Conservation (phyloP, 768 basidiomycete species). For the Auriscalpium microsporum region DNA sequence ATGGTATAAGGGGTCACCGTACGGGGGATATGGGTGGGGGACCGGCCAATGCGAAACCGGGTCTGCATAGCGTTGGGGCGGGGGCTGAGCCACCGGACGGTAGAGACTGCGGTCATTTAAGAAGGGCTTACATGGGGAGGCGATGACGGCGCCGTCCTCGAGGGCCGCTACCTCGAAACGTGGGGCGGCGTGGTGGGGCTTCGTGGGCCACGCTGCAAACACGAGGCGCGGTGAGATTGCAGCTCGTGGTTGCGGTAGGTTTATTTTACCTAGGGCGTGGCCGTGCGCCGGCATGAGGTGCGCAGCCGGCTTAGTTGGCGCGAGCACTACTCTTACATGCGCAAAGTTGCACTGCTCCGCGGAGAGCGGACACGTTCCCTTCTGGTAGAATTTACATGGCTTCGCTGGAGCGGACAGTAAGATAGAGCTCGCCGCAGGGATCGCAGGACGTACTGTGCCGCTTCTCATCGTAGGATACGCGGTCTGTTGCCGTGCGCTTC, state of each 20-base stretch:
- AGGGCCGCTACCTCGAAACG: background rate
- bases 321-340: constrained; percentile 9
- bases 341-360: constrained; percentile 15
- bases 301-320: constrained; percentile 3
- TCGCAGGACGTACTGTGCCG: background rate
- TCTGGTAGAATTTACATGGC: constrained; percentile 13
- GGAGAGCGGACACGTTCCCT: constrained; percentile 10
- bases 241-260: background rate
- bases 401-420: constrained; percentile 4
- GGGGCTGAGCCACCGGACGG: background rate
- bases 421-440: background rate
- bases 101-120: background rate
- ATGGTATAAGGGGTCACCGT: background rate
- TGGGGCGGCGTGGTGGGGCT: background rate
- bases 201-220: background rate
- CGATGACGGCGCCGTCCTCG: background rate
- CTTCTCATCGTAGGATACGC: background rate
- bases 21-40: background rate
- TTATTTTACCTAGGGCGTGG: background rate
- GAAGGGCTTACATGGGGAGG: background rate
- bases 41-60: background rate
- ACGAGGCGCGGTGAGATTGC: background rate
- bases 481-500: background rate
- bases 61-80: background rate
- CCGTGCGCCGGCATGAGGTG: background rate